Evolutionary conservation across 257 asterid species (phyloP), one percentile per base, ranked within the genome.

Genomic region (Scutellaria baicalensis): DNA sequence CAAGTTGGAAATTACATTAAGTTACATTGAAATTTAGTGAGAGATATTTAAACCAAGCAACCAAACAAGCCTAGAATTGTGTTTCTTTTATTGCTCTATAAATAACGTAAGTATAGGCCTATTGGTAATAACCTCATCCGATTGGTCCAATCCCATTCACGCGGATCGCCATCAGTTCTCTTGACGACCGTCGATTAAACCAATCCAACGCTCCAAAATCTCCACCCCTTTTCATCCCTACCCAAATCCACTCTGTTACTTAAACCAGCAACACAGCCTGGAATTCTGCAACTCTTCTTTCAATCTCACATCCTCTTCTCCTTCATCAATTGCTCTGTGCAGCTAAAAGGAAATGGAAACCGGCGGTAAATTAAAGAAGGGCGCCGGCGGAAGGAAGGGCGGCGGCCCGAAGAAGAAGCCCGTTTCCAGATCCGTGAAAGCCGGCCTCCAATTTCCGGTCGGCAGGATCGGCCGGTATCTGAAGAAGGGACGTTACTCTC

Each of bases 381-480:
- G 88, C 6, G 88, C 88, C 14, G 88, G 68, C 0, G 88, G 88
- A 31, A 62, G 88, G 44, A 84, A 73, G 42, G 86, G 71, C n/a
- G 86, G 88, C 40, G 86, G 86, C 5, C 85, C 88, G 1, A 84
- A 81, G 76, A 84, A 84, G 82, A 84, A 84, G 52, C 43, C 88
- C 3, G 86, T 84, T 33, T 50, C 88, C 47, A 82, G 88, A 14
- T 84, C 88, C 62, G 80, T 69, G 20, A 78, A 77, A 63, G 85
- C 88, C 78, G 88, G 88, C n/a, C 81, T 83, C 10, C 88, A 83
- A 72, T 83, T 83, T 55, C 88, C 88, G 14, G 88, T 83, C 14
- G 88, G 88, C 3, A 78, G 88, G 62, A 83, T 83, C 70, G 88
- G 85, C 18, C 76, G 88, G 3, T 83, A 72, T 14, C 75, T 83